Base-by-base conservation (phyloP, 306 rosid genomes). In the Sicyos edulis region DNA sequence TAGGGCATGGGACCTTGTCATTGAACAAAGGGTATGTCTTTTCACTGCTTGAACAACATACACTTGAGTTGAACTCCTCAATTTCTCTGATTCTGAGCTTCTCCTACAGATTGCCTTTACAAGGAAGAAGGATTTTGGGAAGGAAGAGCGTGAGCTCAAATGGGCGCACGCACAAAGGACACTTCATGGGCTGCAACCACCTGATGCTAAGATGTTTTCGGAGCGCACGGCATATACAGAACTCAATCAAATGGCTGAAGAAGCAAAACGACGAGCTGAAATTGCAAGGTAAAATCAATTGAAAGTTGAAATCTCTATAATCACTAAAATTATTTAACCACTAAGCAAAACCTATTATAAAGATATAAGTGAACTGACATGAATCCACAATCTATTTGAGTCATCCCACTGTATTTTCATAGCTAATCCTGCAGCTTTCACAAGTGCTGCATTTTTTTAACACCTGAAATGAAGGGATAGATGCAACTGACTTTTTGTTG, bases 101-200 rank as follows among this genome's bases (percentile, higher is more conserved):
- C 32, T 79, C 63, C 49, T 64, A 76, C 79, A 90, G 96, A 82
- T 76, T 56, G 96, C 96, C 32, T 88, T 90, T 72, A 90, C 96
- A 63, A 86, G 93, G 86, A 87, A 88, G 70, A 90, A 83, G 58
- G 84, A 86, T 76, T 90, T 90, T 4, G 91, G 96, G 8, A 88
- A 83, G 83, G 96, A 90, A 82, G 93, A 88, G 74, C 88, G 96
- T 4, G 93, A 84, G 79, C 93, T 83, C n/a, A 80, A 74, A 72
- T 90, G 93, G 96, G 96, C 96, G 14, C 91, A 79, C 32, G 91
- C 93, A 1, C 93, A 90, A 57, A 86, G 96, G 74, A 90, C 96
- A 44, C 93, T 90, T 62, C 96, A 90, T 20, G 96, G 96, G 21
- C 88, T 90, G 75, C 97, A 91, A 45, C 88, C 97, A 22, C 97